Evolutionary conservation across 2,329 filamentous ascomycete species (phyloP), one percentile per base, ranked within the genome.

Genomic region (Magnaporthiopsis incrustans): DNA sequence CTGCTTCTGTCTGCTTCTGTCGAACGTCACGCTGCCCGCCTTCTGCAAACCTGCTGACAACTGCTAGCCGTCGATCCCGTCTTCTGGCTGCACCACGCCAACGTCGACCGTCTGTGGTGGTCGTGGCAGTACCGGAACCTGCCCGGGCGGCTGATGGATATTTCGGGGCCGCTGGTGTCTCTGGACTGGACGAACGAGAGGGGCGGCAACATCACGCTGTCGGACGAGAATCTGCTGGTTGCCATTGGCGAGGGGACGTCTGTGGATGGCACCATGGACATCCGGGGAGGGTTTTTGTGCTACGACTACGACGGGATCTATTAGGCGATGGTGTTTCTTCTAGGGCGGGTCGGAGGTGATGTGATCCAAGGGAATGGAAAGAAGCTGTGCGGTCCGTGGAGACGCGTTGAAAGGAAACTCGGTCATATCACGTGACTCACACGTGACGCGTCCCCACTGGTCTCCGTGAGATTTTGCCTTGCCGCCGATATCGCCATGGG

Each of bases 41-140:
- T 25, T 26, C 25, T 57, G 38, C 44, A 18, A 35, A 25, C 3
- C 30, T 18, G 7, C 32, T 32, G 15, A 38, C 53, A 62, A 57
- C 5, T 2, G 22, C 14, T 25, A 62, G 60, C 60, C n/a, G 60
- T 30, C 44, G 74, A 76, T 65, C 74, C 74, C 0, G 66, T 73
- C 60, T 76, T 75, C 70, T 73, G 72, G 66, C 69, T 74, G 69
- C 73, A 75, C 67, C 73, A 75, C 67, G 35, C 68, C 6, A 75
- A 73, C 66, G 69, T 75, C 67, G 73, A 75, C 69, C 72, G 71
- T 66, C 69, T 69, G 30, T 75, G 71, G 71, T 69, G 72, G 60
- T 70, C 71, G 63, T 75, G 73, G 73, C 73, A 75, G 67, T 66
- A 65, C n/a, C 62, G 65, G 14, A 64, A 69, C 67, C 65, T 67